These are phyloP conservation scores for Russula sp. DNA, from an alignment of 768 basidiomycete species.

Conservation along the genomic window DNA sequence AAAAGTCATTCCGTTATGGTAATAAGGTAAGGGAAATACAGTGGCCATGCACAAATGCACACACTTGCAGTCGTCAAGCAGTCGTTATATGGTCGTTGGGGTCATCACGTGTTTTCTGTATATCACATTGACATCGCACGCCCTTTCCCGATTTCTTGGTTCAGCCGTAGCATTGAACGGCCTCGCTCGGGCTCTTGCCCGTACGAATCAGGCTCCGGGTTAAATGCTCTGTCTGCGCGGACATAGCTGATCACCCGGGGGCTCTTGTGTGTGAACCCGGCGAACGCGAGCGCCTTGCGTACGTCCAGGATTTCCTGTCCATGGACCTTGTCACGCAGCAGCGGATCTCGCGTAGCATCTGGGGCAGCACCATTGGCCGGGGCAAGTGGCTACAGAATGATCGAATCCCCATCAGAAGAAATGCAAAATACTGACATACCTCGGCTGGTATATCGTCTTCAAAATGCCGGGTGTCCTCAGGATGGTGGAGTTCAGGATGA, in stretches of 20 bases:
- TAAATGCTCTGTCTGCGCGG: slow-evolving; percentile 67
- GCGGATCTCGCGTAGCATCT: slow-evolving; percentile 82
- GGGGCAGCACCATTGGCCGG: slow-evolving; percentile 80
- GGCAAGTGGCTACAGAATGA: slow-evolving; percentile 66
- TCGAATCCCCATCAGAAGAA: slow-evolving; percentile 17
- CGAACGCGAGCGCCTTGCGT: slow-evolving; percentile 86
- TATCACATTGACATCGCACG: slow-evolving; percentile 78
- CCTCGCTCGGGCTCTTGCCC: slow-evolving; percentile 49
- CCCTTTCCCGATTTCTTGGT: slow-evolving; percentile 57
- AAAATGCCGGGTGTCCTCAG: slow-evolving; percentile 91
- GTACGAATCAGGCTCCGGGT: slow-evolving; percentile 44
- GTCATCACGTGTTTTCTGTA: slow-evolving; percentile 14
- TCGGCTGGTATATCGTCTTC: slow-evolving; percentile 90
- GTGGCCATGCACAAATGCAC: slow-evolving; percentile 12
- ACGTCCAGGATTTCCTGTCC: slow-evolving; percentile 83
- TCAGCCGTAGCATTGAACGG: slow-evolving; percentile 54
- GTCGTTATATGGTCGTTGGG: slow-evolving; percentile 10
- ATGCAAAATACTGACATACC: slow-evolving; percentile 38
- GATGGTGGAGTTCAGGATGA: slow-evolving; percentile 70
- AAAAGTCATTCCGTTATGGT: slow-evolving; percentile 1
- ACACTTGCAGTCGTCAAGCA: not conserved
- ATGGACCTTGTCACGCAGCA: slow-evolving; percentile 78
- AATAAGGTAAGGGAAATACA: slow-evolving; percentile 15
- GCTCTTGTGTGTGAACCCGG: slow-evolving; percentile 86
- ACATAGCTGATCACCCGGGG: slow-evolving; percentile 73